A percentile compares a stretch with the other conserved stretches of the same genome.
Evolutionary conservation across 495 filamentous ascomycete genomes (phyloP).

Genomic region (Penicillium angulare): DNA sequence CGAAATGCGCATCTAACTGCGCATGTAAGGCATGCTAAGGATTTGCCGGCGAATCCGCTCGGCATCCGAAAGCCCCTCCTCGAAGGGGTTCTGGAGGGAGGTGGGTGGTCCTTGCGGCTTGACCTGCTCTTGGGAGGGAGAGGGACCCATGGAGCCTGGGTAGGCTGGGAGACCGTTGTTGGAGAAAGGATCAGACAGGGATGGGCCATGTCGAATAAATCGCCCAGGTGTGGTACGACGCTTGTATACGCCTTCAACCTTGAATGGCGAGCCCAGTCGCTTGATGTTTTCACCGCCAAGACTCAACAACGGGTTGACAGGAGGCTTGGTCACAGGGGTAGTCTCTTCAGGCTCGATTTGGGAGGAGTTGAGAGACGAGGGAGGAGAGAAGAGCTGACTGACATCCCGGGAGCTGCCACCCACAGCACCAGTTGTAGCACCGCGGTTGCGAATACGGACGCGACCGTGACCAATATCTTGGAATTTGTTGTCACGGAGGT

Average conservation of each 20-base stretch:
- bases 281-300: constrained; percentile 41
- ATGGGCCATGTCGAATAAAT: constrained; percentile 37
- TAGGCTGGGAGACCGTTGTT: constrained; percentile 24
- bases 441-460: constrained; percentile 50
- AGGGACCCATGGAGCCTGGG: constrained; percentile 3
- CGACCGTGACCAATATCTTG: constrained; percentile 45
- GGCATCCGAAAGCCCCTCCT: constrained; percentile 45
- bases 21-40: constrained; percentile 38
- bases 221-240: constrained; percentile 27
- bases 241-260: constrained; percentile 29
- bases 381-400: constrained; percentile 50
- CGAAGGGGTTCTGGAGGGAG: constrained; percentile 38
- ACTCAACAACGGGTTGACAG: constrained; percentile 28
- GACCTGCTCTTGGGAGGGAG: constrained; percentile 17
- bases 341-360: constrained; percentile 32
- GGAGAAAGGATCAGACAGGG: constrained; percentile 44
- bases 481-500: constrained; percentile 43
- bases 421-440: constrained; percentile 45
- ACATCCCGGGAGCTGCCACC: constrained; percentile 35
- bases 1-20: constrained; percentile 24
- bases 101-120: constrained; percentile 19
- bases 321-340: constrained; percentile 23
- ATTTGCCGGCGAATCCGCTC: constrained; percentile 48
- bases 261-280: constrained; percentile 55
- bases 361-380: constrained; percentile 37